A percentile compares a stretch with the other conserved stretches of the same genome.
Conservation (phyloP, 441 rosid genomes). For the Cnidoscolus chayamansa region DNA sequence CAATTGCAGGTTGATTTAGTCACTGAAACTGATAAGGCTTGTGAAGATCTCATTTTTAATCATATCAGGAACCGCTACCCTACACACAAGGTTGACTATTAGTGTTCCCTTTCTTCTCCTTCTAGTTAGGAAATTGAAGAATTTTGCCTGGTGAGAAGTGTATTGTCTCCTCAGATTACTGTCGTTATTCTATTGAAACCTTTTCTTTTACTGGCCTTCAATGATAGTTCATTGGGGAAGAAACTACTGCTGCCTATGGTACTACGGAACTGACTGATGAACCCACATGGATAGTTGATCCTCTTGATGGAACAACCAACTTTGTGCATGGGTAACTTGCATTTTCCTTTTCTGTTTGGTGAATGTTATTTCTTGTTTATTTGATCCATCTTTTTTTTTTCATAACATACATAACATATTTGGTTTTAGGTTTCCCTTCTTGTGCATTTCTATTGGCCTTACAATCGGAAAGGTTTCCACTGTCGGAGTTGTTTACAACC, state of each 20-base stretch:
- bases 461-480: conserved; percentile 71
- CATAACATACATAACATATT: conserved; percentile 3
- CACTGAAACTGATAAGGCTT: conserved; percentile 93
- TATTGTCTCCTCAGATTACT: conserved; percentile 3
- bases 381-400: conserved; percentile 4
- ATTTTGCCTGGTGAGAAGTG: background rate
- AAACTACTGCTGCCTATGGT: conserved; percentile 87
- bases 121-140: conserved; percentile 2
- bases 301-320: conserved; percentile 98
- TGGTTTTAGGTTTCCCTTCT: conserved; percentile 68
- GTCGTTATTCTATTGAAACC: background rate
- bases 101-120: conserved; percentile 4
- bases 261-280: conserved; percentile 72
- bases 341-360: conserved; percentile 4
- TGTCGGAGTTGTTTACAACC: conserved; percentile 88
- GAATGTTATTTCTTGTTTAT: conserved; percentile 7
- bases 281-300: conserved; percentile 98
- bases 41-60: conserved; percentile 89
- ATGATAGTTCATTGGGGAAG: conserved; percentile 89
- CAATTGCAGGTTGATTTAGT: conserved; percentile 81
- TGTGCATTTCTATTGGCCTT: conserved; percentile 91
- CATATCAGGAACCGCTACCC: conserved; percentile 65
- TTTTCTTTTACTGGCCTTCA: conserved; percentile 10
- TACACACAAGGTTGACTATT: conserved; percentile 56
- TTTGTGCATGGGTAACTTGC: conserved; percentile 83